These are phyloP conservation scores for Pyricularia sp. DNA, from an alignment of 2,329 filamentous ascomycete species.

Conservation along the genomic window DNA sequence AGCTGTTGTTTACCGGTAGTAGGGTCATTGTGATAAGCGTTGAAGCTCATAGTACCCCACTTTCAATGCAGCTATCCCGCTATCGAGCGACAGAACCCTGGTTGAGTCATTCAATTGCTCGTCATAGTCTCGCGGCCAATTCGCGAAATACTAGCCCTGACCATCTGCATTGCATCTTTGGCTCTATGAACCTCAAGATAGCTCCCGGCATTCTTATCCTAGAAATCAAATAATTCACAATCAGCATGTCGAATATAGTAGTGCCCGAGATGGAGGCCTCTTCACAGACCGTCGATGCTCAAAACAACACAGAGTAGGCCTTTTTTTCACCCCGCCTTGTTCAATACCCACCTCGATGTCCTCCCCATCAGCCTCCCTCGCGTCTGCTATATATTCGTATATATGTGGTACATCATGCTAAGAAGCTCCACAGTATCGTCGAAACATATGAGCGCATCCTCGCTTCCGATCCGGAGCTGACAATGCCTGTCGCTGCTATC, in stretches of 20 bases:
- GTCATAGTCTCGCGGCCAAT: not conserved
- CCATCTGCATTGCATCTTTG: not conserved
- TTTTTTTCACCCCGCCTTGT: not conserved
- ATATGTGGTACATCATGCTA: not conserved
- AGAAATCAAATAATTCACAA: not conserved
- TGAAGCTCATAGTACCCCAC: not conserved
- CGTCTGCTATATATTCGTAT: not conserved
- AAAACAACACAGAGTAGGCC: not conserved
- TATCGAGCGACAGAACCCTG: not conserved
- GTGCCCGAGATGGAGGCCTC: not conserved
- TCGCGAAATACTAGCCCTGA: not conserved
- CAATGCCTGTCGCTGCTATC: conserved; percentile 74
- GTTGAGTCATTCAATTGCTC: not conserved
- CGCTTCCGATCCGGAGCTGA: conserved; percentile 67
- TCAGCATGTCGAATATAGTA: not conserved
- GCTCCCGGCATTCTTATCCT: not conserved
- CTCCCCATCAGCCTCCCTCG: not conserved
- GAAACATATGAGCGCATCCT: conserved; percentile 45
- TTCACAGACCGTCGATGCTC: not conserved
- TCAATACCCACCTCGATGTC: not conserved
- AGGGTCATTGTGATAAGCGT: not conserved
- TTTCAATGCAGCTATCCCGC: not conserved
- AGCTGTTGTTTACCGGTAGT: not conserved
- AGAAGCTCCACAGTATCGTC: conserved; percentile 36
- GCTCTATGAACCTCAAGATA: not conserved